Evolutionary conservation across 805 yeast genomes (phyloP).

Genomic region (Metschnikowia lunata): DNA sequence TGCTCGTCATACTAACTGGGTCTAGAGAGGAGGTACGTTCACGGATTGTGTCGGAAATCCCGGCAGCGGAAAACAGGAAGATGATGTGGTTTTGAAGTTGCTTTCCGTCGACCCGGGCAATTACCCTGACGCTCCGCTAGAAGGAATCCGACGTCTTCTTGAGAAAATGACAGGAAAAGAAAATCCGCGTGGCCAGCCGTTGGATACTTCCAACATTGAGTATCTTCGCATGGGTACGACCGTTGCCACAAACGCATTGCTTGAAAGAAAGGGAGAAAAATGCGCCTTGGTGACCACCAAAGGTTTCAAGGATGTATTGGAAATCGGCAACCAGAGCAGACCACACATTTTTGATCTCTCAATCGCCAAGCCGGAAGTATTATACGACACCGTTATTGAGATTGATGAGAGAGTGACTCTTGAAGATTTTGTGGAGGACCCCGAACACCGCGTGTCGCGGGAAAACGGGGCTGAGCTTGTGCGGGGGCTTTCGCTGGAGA

Average conservation of each 20-base stretch:
- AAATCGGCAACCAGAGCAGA: slow-evolving; percentile 87
- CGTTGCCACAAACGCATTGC: slow-evolving; percentile 83
- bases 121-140: slow-evolving; percentile 19
- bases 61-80: slow-evolving; percentile 16
- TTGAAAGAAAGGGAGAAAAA: slow-evolving; percentile 87
- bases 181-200: slow-evolving; percentile 18
- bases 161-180: slow-evolving; percentile 11
- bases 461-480: slow-evolving; percentile 30
- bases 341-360: slow-evolving; percentile 85
- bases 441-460: slow-evolving; percentile 5
- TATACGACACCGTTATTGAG: slow-evolving; percentile 75
- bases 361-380: slow-evolving; percentile 63
- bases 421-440: slow-evolving; percentile 30
- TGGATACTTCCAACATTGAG: slow-evolving; percentile 17
- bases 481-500: slow-evolving; percentile 34
- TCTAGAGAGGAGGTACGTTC: slow-evolving; percentile 19
- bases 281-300: slow-evolving; percentile 84
- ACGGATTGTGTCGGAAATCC: slow-evolving; percentile 20
- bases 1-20: slow-evolving; percentile 3
- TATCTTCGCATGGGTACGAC: slow-evolving; percentile 28
- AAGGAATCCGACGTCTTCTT: slow-evolving; percentile 16
- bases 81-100: slow-evolving; percentile 16
- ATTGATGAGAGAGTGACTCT: slow-evolving; percentile 87
- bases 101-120: slow-evolving; percentile 18
- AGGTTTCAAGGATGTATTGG: slow-evolving; percentile 79